Conservation (phyloP, 345 rosid species). For the Murraya koenigii region DNA sequence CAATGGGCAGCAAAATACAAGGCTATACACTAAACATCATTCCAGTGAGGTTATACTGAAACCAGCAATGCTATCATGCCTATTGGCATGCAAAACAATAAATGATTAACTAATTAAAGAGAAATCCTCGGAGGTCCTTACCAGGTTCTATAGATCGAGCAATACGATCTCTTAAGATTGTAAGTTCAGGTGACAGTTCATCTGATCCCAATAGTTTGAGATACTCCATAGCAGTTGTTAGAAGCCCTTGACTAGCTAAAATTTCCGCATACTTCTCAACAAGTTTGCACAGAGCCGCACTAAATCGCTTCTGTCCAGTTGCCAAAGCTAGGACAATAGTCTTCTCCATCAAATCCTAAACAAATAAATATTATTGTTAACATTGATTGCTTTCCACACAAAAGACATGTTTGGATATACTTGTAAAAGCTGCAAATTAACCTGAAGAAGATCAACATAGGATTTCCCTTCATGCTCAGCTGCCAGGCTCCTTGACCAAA, state of each 20-base stretch:
- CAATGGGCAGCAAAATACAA: not conserved
- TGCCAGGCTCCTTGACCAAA: slow-evolving; percentile 87
- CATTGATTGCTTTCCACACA: not conserved
- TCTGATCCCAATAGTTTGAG: slow-evolving; percentile 88
- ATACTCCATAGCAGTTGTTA: slow-evolving; percentile 84
- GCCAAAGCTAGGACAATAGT: slow-evolving; percentile 96
- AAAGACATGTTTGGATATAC: slow-evolving; percentile 4
- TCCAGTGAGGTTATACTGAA: not conserved
- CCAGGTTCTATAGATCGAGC: slow-evolving; percentile 74
- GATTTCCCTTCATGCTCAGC: slow-evolving; percentile 66
- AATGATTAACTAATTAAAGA: not conserved
- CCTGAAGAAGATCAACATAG: slow-evolving; percentile 93
- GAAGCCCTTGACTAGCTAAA: slow-evolving; percentile 93
- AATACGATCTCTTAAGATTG: slow-evolving; percentile 79
- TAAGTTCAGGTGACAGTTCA: slow-evolving; percentile 84
- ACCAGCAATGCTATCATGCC: not conserved
- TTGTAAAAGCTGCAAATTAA: slow-evolving; percentile 33
- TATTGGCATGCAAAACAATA: not conserved
- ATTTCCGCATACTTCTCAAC: slow-evolving; percentile 98
- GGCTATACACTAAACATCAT: not conserved
- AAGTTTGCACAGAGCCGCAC: slow-evolving; percentile 88
- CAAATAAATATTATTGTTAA: slow-evolving; percentile 23
- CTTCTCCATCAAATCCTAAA: slow-evolving; percentile 98
- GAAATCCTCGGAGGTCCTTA: slow-evolving; percentile 20
- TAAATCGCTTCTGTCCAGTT: slow-evolving; percentile 84